These are phyloP conservation scores for Sporothrix schenckii DNA, from an alignment of 2,329 filamentous ascomycete genomes.

Conservation along the genomic window DNA sequence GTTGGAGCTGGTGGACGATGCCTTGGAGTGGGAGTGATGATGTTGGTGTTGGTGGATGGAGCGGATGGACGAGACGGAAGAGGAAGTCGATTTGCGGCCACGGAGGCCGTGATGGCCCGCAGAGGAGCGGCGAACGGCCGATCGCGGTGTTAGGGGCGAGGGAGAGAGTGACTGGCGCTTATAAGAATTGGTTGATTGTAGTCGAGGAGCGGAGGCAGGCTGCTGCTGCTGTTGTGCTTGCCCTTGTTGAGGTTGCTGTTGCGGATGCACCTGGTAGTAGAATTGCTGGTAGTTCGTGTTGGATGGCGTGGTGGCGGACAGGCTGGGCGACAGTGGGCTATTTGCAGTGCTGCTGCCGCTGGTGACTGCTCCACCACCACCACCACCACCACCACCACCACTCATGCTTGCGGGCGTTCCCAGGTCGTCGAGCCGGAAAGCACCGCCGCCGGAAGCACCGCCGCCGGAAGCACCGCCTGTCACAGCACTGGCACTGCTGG, in stretches of 20 bases:
- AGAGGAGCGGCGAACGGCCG: slow-evolving; percentile 74
- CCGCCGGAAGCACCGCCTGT: slow-evolving; percentile 25
- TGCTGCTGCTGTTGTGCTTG: slow-evolving; percentile 28
- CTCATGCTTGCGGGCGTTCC: not conserved
- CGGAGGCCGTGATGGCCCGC: slow-evolving; percentile 74
- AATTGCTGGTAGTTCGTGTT: slow-evolving; percentile 21
- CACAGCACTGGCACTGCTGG: not conserved
- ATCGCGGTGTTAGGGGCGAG: slow-evolving; percentile 83
- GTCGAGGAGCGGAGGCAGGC: slow-evolving; percentile 5
- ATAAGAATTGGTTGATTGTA: slow-evolving; percentile 43
- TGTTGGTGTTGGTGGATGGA: slow-evolving; percentile 89
- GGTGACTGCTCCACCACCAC: slow-evolving; percentile 36
- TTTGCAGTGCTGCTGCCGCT: slow-evolving; percentile 35
- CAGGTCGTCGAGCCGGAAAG: not conserved
- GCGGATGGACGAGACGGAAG: slow-evolving; percentile 88
- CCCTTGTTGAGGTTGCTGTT: not conserved
- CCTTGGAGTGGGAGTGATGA: slow-evolving; percentile 87
- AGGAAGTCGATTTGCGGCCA: slow-evolving; percentile 93
- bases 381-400: slow-evolving; percentile 41
- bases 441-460: slow-evolving; percentile 19
- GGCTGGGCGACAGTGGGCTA: slow-evolving; percentile 40
- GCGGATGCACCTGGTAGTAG: slow-evolving; percentile 30
- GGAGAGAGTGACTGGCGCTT: slow-evolving; percentile 83
- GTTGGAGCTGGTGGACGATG: slow-evolving; percentile 86
- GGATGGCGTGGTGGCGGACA: slow-evolving; percentile 39